Conservation (phyloP, 1,139 yeast genomes). For the Taiozyma sp. region DNA sequence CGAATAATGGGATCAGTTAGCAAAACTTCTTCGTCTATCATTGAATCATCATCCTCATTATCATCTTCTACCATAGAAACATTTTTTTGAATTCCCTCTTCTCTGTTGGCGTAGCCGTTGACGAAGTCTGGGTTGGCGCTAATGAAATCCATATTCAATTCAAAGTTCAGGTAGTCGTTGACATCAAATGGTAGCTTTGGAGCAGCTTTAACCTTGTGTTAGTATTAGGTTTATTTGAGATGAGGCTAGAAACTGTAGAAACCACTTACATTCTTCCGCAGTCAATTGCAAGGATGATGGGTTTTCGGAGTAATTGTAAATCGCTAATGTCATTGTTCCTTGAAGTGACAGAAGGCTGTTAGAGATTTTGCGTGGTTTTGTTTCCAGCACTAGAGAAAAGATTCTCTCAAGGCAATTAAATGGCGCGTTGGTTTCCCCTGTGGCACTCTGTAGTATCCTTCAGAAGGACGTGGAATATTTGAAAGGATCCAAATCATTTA, state of each 20-base stretch:
- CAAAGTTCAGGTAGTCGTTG: constrained; percentile 19
- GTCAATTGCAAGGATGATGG: not conserved
- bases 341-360: not conserved
- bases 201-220: constrained; percentile 1
- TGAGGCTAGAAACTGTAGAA: not conserved
- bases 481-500: not conserved
- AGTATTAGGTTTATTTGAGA: not conserved
- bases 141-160: constrained; percentile 20
- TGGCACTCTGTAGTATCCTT: not conserved
- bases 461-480: not conserved
- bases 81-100: not conserved
- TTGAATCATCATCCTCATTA: not conserved
- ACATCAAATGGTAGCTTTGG: constrained; percentile 21
- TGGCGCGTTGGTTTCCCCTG: not conserved
- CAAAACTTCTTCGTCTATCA: not conserved
- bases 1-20: not conserved
- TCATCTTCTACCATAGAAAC: not conserved
- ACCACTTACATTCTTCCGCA: not conserved
- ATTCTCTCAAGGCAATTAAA: not conserved
- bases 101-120: constrained; percentile 10
- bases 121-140: constrained; percentile 13
- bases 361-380: not conserved
- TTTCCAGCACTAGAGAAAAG: not conserved
- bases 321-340: not conserved
- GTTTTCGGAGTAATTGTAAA: not conserved